A percentile compares a stretch with the other conserved stretches of the same genome.
Conservation (phyloP, 305 asterid species). For the Fraxinus sp. region DNA sequence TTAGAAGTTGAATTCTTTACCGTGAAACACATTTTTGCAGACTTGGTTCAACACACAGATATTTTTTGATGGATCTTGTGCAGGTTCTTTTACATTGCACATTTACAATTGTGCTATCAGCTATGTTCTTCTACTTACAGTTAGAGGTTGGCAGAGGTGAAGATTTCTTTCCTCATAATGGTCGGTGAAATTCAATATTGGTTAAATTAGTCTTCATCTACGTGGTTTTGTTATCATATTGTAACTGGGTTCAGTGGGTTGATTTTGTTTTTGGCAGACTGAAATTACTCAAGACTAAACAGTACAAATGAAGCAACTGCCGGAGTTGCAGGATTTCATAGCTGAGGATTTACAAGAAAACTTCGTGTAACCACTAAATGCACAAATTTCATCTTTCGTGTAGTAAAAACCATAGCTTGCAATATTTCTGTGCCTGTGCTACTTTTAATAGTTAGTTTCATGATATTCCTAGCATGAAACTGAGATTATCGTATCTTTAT, state of each 20-base stretch:
- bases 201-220: neutral
- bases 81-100: too few species aligned
- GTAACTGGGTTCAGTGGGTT: neutral
- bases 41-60: too few species aligned
- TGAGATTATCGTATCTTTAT: neutral
- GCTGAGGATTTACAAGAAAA: constrained; percentile 77
- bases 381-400: neutral
- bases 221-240: neutral
- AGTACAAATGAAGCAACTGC: constrained; percentile 44
- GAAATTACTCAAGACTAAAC: constrained; percentile 71
- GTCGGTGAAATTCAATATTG: too few species aligned
- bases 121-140: too few species aligned
- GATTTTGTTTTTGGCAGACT: constrained; percentile 42
- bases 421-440: neutral
- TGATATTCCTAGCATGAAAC: neutral
- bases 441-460: too few species aligned
- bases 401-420: neutral
- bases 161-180: too few species aligned
- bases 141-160: too few species aligned
- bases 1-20: too few species aligned
- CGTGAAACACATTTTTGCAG: too few species aligned
- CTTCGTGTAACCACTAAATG: constrained; percentile 44
- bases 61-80: too few species aligned
- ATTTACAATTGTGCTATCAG: too few species aligned
- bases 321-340: constrained; percentile 48